Evolutionary conservation across 73 alveolate genomes (phyloP), one percentile per base, ranked within the genome.

Genomic region (Paramecium tetraurelia): DNA sequence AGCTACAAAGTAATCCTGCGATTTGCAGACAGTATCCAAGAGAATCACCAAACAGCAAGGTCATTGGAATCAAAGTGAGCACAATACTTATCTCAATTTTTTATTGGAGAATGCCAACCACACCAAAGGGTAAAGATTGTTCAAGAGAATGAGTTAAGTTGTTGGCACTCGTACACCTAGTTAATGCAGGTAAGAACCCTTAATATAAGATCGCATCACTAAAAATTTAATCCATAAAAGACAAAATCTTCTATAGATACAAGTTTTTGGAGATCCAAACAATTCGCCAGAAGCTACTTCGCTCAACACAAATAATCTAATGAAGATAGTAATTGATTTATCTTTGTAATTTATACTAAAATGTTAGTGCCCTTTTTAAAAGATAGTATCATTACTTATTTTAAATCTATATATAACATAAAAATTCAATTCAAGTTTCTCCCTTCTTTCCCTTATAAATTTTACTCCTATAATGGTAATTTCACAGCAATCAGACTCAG

Each of bases 81-180:
- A 75, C 36, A 38, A 29, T 4, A 11, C 58, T 10, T 75, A 75
- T 41, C 87, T 75, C 27, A 22, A 75, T 20, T 75, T 75, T 41
- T 41, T 75, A 35, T 29, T 35, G 29, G 40, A 75, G 40, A 38
- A 35, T 75, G 58, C 87, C n/a, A 75, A 75, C 46, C 58, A 75
- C 7, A 75, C 58, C 12, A 75, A 75, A 41, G 87, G 87, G 18
- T 75, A 75, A 36, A 36, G 87, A 75, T 75, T 75, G 27, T 75
- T 75, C 36, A 75, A 75, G 69, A 75, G 59, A 41, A 75, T 75
- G 87, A 75, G 87, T 38, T 75, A 75, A 22, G 59, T 75, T 38
- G 59, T 75, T 18, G 87, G 87, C 46, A 75, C 87, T 16, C 38
- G 87, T 7, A 75, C 87, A 29, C 87, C 87, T n/a, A 75, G 87